Percentiles rank a stretch among this genome's conserved stretches.
Evolutionary conservation across 495 filamentous ascomycete species (phyloP).

Genomic region (Schizothecium vesticola): DNA sequence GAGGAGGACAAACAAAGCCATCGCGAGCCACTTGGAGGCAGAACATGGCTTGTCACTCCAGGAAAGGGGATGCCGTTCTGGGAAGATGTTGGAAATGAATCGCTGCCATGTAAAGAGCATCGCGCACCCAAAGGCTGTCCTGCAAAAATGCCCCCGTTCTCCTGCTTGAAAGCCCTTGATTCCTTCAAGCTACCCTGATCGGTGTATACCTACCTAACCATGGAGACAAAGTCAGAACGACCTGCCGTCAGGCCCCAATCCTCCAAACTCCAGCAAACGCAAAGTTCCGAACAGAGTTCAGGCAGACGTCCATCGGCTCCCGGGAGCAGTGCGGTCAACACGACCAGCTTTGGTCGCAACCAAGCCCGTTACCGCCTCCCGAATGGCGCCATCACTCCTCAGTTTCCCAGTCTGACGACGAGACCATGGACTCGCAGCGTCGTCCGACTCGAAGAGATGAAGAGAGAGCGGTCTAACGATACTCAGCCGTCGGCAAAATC

Average conservation of each 20-base stretch:
- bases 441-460: constrained; percentile 3
- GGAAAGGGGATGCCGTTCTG: background rate
- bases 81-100: background rate
- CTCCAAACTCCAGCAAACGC: background rate
- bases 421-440: constrained; percentile 14
- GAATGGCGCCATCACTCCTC: background rate
- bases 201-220: background rate
- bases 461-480: background rate
- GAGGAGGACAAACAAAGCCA: background rate
- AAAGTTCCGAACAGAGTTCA: background rate
- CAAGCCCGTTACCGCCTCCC: background rate
- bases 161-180: background rate
- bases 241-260: background rate
- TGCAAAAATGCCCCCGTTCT: background rate
- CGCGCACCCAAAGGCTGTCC: background rate
- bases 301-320: constrained; percentile 4
- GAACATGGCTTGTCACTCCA: background rate
- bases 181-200: background rate
- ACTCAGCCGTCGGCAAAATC: background rate
- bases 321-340: background rate
- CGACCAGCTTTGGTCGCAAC: constrained; percentile 14
- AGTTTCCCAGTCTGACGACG: background rate
- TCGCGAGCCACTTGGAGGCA: background rate
- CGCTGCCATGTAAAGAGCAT: background rate
- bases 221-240: background rate